These are phyloP conservation scores for Talaromyces wortmannii DNA, from an alignment of 495 filamentous ascomycete species.

Conservation along the genomic window DNA sequence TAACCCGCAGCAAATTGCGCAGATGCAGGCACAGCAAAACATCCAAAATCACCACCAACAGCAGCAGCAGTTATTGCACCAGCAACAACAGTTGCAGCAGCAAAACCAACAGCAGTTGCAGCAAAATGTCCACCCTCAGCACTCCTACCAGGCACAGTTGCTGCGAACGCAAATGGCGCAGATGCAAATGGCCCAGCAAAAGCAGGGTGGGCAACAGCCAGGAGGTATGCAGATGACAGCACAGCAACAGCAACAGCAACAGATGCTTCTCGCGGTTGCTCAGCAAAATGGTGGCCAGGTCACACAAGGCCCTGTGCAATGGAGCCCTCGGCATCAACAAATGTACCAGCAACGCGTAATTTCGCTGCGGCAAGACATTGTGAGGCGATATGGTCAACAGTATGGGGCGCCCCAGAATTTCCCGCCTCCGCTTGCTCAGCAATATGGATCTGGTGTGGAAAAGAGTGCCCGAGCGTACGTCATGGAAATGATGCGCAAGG, in stretches of 20 bases:
- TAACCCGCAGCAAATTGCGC: slow-evolving; percentile 38
- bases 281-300: slow-evolving; percentile 34
- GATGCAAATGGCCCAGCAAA: slow-evolving; percentile 16
- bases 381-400: slow-evolving; percentile 26
- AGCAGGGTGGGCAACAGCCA: slow-evolving; percentile 29
- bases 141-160: slow-evolving; percentile 18
- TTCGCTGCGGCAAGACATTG: slow-evolving; percentile 31
- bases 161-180: slow-evolving; percentile 19
- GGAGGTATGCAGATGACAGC: slow-evolving; percentile 24
- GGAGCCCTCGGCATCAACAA: slow-evolving; percentile 24
- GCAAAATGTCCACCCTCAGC: slow-evolving; percentile 25
- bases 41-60: slow-evolving; percentile 37
- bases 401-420: slow-evolving; percentile 37
- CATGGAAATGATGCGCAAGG: slow-evolving; percentile 37
- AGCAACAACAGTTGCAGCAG: slow-evolving; percentile 30
- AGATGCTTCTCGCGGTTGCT: slow-evolving; percentile 10
- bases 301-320: slow-evolving; percentile 22
- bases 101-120: slow-evolving; percentile 11
- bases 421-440: slow-evolving; percentile 33
- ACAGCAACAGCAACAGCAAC: slow-evolving; percentile 19
- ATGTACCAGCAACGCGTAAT: slow-evolving; percentile 32
- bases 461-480: slow-evolving; percentile 36
- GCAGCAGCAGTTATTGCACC: slow-evolving; percentile 34
- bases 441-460: slow-evolving; percentile 28
- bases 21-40: slow-evolving; percentile 48